Conservation (phyloP, 495 filamentous ascomycete genomes). For the Neurospora cerealis region DNA sequence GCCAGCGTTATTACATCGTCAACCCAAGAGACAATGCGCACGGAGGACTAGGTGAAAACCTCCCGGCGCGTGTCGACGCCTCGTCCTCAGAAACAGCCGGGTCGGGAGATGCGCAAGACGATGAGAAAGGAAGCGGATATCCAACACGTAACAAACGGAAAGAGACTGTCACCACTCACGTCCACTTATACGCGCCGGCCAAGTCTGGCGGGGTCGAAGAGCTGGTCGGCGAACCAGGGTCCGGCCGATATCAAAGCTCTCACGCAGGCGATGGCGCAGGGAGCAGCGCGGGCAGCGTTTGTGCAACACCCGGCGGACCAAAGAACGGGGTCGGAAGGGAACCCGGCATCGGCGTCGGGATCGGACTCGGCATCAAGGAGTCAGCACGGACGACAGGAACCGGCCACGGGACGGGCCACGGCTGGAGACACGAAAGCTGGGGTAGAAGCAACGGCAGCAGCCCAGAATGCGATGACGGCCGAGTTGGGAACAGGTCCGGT, state of each 20-base stretch:
- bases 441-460: slow-evolving; percentile 2
- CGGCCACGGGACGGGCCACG: not conserved
- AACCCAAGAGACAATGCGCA: slow-evolving; percentile 1
- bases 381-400: not conserved
- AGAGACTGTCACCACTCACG: slow-evolving; percentile 9
- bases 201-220: not conserved
- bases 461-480: not conserved
- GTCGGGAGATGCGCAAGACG: slow-evolving; percentile 17
- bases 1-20: slow-evolving; percentile 20
- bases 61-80: not conserved
- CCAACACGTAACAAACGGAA: not conserved
- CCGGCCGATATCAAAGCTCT: not conserved
- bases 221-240: not conserved
- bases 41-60: slow-evolving; percentile 1
- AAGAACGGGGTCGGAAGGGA: not conserved
- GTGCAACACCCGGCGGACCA: not conserved
- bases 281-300: slow-evolving; percentile 19
- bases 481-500: not conserved
- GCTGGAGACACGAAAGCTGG: not conserved
- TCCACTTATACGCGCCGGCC: slow-evolving; percentile 14
- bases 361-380: not conserved
- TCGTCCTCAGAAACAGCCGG: not conserved
- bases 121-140: slow-evolving; percentile 7
- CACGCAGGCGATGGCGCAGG: slow-evolving; percentile 15
- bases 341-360: not conserved